phyloP scores from a whole-genome alignment of 2,329 filamentous ascomycete genomes.

The Septoria petroselini region DNA sequence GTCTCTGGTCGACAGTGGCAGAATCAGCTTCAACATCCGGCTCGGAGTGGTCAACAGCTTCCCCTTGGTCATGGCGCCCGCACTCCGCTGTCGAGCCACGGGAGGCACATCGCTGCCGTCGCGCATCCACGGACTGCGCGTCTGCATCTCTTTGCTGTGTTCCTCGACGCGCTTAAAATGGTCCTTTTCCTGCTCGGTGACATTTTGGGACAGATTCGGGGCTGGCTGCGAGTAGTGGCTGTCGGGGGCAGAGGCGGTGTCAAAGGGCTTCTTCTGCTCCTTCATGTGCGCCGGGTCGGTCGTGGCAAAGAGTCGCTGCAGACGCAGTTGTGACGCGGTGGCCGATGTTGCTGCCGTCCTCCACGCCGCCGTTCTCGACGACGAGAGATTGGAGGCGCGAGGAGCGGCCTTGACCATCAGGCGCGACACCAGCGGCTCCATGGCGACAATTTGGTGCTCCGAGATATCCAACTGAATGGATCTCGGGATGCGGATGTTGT shows the following conservation, averaged over 20 bases:
- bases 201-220: slow-evolving; percentile 43
- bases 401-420: slow-evolving; percentile 30
- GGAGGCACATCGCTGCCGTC: slow-evolving; percentile 60
- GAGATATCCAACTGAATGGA: slow-evolving; percentile 1
- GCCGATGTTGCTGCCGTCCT: slow-evolving; percentile 16
- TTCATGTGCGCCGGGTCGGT: slow-evolving; percentile 9
- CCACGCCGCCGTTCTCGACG: slow-evolving; percentile 14
- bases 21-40: slow-evolving; percentile 73
- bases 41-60: slow-evolving; percentile 79
- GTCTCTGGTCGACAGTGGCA: slow-evolving; percentile 66
- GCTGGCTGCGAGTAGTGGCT: slow-evolving; percentile 38
- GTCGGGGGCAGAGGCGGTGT: slow-evolving; percentile 27
- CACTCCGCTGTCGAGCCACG: slow-evolving; percentile 50
- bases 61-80: slow-evolving; percentile 65
- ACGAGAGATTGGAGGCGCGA: slow-evolving; percentile 6
- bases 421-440: slow-evolving; percentile 34
- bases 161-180: slow-evolving; percentile 45
- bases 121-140: slow-evolving; percentile 64
- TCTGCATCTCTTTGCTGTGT: slow-evolving; percentile 54
- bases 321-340: slow-evolving; percentile 6
- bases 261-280: slow-evolving; percentile 22
- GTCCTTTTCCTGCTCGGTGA: slow-evolving; percentile 47
- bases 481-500: not conserved
- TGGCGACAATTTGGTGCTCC: slow-evolving; percentile 4
- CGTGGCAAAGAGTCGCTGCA: slow-evolving; percentile 15